Conservation (phyloP, 2,329 filamentous ascomycete species). For the Epichloe gansuensis region DNA sequence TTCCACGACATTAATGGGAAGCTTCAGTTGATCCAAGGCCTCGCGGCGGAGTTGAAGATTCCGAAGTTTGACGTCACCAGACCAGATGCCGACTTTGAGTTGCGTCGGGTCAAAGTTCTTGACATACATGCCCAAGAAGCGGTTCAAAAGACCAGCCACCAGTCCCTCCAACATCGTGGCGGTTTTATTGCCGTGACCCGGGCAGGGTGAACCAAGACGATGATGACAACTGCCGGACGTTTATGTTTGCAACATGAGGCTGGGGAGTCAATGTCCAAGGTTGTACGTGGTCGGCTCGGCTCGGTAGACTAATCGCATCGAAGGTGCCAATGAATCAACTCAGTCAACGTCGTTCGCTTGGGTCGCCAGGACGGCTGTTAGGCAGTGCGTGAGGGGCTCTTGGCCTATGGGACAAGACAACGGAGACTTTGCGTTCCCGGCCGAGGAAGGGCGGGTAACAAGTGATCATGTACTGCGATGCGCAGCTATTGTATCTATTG, state of each 20-base stretch:
- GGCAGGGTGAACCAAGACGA: conserved; percentile 38
- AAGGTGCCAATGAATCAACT: neutral
- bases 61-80: conserved; percentile 88
- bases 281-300: neutral
- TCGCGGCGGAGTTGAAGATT: conserved; percentile 88
- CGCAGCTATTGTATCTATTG: neutral
- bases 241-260: conserved; percentile 11
- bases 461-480: neutral
- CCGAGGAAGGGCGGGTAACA: neutral
- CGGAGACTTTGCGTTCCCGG: neutral
- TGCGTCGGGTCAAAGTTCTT: conserved; percentile 98
- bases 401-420: neutral
- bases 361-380: neutral
- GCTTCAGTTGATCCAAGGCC: conserved; percentile 89
- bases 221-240: conserved; percentile 2
- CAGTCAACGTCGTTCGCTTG: neutral
- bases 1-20: conserved; percentile 92
- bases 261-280: neutral
- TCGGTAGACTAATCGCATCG: neutral
- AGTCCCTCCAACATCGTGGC: conserved; percentile 87
- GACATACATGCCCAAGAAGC: conserved; percentile 99
- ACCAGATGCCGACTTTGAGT: conserved; percentile 98
- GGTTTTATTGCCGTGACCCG: conserved; percentile 53
- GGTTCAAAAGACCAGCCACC: conserved; percentile 92
- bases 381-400: neutral